These are phyloP conservation scores for Sisymbrium altissimum DNA, from an alignment of 345 rosid species.

Conservation along the genomic window DNA sequence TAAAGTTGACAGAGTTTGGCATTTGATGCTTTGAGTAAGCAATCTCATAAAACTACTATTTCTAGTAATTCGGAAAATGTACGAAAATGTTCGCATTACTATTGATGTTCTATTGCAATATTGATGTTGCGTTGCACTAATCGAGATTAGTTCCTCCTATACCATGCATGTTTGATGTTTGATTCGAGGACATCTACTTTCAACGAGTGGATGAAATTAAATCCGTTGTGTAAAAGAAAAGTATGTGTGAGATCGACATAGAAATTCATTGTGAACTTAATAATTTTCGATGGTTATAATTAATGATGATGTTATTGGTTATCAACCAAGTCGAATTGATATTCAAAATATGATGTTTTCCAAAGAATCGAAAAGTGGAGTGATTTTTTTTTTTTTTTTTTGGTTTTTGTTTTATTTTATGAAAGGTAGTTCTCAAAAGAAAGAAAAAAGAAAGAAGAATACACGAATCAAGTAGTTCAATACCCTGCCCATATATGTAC, in stretches of 20 bases:
- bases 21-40: not conserved
- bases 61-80: not conserved
- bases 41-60: not conserved
- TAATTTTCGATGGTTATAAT: not conserved
- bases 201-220: not conserved
- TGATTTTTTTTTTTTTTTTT: too few species aligned
- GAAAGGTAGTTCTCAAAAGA: too few species aligned
- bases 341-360: too few species aligned
- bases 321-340: not conserved
- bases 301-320: not conserved
- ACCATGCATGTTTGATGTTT: not conserved
- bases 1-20: not conserved
- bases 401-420: too few species aligned
- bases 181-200: not conserved
- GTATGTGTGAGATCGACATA: not conserved
- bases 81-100: too few species aligned
- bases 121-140: too few species aligned
- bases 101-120: not conserved
- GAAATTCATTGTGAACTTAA: not conserved
- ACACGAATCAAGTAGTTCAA: too few species aligned
- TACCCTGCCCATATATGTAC: too few species aligned
- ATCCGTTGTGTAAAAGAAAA: not conserved
- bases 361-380: too few species aligned
- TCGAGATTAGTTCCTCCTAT: too few species aligned
- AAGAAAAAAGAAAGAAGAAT: too few species aligned